Evolutionary conservation across 1,139 yeast species (phyloP), one percentile per base, ranked within the genome.

Genomic region (Blastobotrys proliferans): DNA sequence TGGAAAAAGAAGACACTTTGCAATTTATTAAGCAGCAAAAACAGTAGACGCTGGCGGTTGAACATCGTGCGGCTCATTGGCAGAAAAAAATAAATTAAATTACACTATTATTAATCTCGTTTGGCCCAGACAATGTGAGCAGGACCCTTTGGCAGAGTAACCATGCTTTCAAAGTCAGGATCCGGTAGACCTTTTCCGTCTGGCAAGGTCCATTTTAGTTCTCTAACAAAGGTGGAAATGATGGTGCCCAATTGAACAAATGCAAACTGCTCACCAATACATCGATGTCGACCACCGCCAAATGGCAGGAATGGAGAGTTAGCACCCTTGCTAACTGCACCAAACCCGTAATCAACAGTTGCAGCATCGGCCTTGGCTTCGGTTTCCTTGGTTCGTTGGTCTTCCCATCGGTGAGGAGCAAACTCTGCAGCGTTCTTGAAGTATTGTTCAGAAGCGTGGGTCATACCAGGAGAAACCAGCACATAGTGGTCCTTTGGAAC

Each of bases 241-340:
- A 92, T 74, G 44, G 94, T 82, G 44, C 96, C 96, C 57, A 92
- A 77, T 71, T 92, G 99, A 54, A 83, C 81, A 65, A 83, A 87
- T 35, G 99, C 99, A 70, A 92, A 92, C 63, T 90, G 97, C 69
- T 92, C 99, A 60, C 99, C 99, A 61, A 92, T 88, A 70, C 99
- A 92, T 71, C 98, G 83, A 66, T 92, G 99, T 74, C 99, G 85
- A 54, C 99, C 99, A 66, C 97, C 98, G 56, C 98, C 98, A 61
- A 92, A 92, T 44, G 98, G 98, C 64, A 92, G 77, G 68, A 87
- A 94, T 44, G 98, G 96, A 39, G 96, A 86, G 19, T 85, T 71
- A 34, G 92, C 97, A 68, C 97, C 98, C 69, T 92, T 92, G 41
- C 95, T 81, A 53, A 92, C 86, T 49, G 90, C 86, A 61, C 97